phyloP scores from a whole-genome alignment of 768 basidiomycete genomes.

The Trametes coccinea region DNA sequence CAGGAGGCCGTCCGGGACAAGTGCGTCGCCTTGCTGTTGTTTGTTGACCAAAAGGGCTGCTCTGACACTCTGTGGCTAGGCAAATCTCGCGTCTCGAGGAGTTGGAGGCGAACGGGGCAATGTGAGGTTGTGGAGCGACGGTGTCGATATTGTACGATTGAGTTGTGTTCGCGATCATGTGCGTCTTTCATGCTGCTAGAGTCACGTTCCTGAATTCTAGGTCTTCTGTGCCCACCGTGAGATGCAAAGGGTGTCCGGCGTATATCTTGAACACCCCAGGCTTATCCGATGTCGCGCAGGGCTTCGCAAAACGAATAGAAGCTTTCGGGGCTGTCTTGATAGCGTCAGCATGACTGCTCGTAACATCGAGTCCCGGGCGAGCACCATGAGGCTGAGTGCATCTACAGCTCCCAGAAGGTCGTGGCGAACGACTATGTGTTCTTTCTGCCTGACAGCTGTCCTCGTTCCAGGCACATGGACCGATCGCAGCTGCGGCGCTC shows the following conservation, averaged over 20 bases:
- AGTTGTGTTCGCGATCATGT: neutral
- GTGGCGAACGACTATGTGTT: no score
- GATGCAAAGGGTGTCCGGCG: neutral
- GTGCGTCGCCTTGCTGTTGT: slow-evolving; percentile 41
- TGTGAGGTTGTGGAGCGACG: neutral
- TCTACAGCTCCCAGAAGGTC: no score
- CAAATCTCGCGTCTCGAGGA: slow-evolving; percentile 45
- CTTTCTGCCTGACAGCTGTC: no score
- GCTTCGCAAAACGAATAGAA: no score
- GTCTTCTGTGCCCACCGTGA: neutral
- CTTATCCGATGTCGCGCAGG: no score
- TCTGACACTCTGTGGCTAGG: slow-evolving; percentile 25
- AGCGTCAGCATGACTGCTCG: no score
- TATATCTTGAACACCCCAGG: no score
- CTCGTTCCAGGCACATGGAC: no score
- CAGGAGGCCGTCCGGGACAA: slow-evolving; percentile 90
- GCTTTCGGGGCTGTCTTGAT: no score
- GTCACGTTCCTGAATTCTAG: neutral
- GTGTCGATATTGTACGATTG: slow-evolving; percentile 5
- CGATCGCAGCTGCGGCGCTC: no score
- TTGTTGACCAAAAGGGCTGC: neutral
- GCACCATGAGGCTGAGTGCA: no score
- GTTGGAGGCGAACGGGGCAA: slow-evolving; percentile 30
- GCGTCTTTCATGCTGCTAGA: neutral
- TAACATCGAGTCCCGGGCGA: no score